phyloP scores from a whole-genome alignment of 1,139 yeast species.

The Hansenula lynferdii region DNA sequence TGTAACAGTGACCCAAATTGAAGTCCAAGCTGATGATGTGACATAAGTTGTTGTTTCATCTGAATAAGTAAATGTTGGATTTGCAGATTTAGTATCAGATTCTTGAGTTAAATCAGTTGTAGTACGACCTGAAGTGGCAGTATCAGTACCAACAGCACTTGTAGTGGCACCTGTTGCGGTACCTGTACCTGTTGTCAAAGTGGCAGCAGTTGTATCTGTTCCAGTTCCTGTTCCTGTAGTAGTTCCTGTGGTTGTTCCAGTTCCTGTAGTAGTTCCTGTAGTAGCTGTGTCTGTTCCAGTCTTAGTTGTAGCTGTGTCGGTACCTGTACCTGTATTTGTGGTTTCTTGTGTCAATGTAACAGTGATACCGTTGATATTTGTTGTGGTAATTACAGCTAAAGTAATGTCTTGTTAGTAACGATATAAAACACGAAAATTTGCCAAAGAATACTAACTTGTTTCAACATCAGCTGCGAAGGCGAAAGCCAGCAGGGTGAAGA shows the following conservation, averaged over 20 bases:
- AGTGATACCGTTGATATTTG: constrained; percentile 20
- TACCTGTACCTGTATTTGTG: constrained; percentile 7
- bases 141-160: constrained; percentile 11
- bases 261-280: constrained; percentile 17
- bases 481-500: neutral
- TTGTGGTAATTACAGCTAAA: constrained; percentile 25
- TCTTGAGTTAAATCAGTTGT: constrained; percentile 10
- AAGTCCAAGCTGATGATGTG: constrained; percentile 25
- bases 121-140: constrained; percentile 10
- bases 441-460: constrained; percentile 4
- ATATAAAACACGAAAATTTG: too few relatives aligned
- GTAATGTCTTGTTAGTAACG: too few relatives aligned
- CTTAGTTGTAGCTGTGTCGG: constrained; percentile 13
- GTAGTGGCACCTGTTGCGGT: constrained; percentile 16
- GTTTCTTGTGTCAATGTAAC: constrained; percentile 22
- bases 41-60: constrained; percentile 22
- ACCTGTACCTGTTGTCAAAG: constrained; percentile 5
- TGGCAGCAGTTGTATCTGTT: constrained; percentile 9
- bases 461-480: constrained; percentile 2
- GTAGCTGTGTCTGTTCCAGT: constrained; percentile 14
- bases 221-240: constrained; percentile 8
- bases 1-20: constrained; percentile 52
- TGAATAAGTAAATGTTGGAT: constrained; percentile 23
- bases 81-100: constrained; percentile 6
- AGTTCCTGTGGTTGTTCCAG: too few relatives aligned